Conservation (phyloP, 2,329 filamentous ascomycete species). For the Penicillium frequentans region DNA sequence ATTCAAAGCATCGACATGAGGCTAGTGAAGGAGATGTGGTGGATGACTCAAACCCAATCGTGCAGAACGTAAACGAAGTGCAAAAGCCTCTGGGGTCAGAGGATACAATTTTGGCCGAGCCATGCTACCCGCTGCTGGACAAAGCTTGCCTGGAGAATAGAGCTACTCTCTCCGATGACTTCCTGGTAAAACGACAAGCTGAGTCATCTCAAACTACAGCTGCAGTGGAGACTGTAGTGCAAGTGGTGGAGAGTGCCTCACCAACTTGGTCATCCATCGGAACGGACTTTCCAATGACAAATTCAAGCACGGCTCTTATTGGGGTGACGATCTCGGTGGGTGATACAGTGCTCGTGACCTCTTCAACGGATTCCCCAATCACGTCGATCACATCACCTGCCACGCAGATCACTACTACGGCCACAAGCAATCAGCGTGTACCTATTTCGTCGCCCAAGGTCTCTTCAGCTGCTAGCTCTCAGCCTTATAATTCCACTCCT, state of each 20-base stretch:
- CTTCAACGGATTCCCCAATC: constrained; percentile 2
- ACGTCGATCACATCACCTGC: neutral
- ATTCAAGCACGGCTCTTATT: constrained; percentile 12
- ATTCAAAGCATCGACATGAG: constrained; percentile 14
- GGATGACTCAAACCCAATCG: neutral
- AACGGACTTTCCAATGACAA: constrained; percentile 14
- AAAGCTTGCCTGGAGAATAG: constrained; percentile 4
- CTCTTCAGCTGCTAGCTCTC: constrained; percentile 7
- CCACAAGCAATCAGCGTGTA: constrained; percentile 1
- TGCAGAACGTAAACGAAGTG: neutral
- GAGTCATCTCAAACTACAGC: constrained; percentile 1
- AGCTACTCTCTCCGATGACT: neutral
- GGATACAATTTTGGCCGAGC: constrained; percentile 3
- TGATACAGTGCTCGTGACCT: neutral
- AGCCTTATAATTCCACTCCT: constrained; percentile 12
- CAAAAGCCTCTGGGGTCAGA: constrained; percentile 1
- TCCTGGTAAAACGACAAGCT: constrained; percentile 14
- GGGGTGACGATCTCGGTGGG: constrained; percentile 9
- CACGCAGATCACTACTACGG: neutral
- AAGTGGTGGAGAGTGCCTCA: constrained; percentile 20
- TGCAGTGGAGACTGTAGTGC: constrained; percentile 16
- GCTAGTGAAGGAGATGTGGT: neutral
- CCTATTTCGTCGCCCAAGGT: constrained; percentile 10
- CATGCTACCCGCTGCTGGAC: constrained; percentile 12
- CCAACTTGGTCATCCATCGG: constrained; percentile 15